A percentile compares a stretch with the other conserved stretches of the same genome.
Conservation (phyloP, 2,329 filamentous ascomycete species). For the Paraconiothyrium sp. region DNA sequence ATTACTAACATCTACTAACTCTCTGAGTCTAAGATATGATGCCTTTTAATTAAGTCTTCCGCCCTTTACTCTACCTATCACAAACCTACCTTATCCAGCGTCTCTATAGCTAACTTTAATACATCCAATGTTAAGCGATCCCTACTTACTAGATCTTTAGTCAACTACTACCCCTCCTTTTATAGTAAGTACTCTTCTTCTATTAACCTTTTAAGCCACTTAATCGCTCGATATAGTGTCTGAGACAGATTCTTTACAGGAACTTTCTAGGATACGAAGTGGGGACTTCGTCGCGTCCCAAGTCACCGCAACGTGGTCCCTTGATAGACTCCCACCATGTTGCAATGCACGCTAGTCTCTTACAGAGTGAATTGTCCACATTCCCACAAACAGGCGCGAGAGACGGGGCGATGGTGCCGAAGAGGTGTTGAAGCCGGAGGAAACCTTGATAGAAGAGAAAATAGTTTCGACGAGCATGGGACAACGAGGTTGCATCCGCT, state of each 20-base stretch:
- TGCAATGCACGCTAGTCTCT: background rate
- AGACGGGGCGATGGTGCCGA: background rate
- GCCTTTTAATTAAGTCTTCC: background rate
- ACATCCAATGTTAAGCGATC: background rate
- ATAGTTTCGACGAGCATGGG: slow-evolving; percentile 1
- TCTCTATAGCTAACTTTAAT: slow-evolving; percentile 2
- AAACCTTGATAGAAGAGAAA: background rate
- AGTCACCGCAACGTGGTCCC: background rate
- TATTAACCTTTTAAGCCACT: slow-evolving; percentile 2
- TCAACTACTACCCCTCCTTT: slow-evolving; percentile 2
- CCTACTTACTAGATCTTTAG: background rate
- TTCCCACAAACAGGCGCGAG: background rate
- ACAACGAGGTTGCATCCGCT: background rate
- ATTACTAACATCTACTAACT: too few species aligned
- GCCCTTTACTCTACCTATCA: background rate
- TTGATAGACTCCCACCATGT: background rate
- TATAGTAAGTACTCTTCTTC: slow-evolving; percentile 4
- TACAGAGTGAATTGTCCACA: background rate
- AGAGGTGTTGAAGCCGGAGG: slow-evolving; percentile 1
- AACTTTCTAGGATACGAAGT: background rate
- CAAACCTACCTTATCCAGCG: background rate
- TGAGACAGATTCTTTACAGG: background rate
- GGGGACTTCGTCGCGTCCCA: background rate
- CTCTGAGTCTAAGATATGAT: too few species aligned
- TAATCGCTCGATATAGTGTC: background rate